These are phyloP conservation scores for Mycosphaerelloides madeirae DNA, from an alignment of 2,329 filamentous ascomycete species.

Conservation along the genomic window DNA sequence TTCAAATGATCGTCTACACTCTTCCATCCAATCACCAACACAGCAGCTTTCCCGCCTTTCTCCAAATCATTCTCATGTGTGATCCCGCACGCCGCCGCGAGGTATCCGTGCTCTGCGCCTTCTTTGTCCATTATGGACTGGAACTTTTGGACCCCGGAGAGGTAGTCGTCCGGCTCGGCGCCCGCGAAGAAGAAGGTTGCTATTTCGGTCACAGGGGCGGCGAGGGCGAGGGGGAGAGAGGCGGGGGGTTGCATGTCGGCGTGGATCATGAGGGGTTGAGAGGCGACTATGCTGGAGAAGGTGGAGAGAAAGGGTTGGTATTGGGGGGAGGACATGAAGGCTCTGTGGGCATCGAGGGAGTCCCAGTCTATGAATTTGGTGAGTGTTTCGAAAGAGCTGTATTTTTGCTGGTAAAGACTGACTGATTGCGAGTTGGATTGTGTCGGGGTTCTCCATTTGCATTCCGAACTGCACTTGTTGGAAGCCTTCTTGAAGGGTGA, in stretches of 20 bases:
- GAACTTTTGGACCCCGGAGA: conserved; percentile 38
- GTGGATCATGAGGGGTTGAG: conserved; percentile 32
- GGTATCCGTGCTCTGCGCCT: conserved; percentile 28
- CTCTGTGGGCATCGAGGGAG: conserved; percentile 34
- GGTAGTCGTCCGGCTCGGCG: conserved; percentile 27
- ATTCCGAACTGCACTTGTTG: conserved; percentile 35
- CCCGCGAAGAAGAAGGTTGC: conserved; percentile 41
- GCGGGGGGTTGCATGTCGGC: conserved; percentile 27
- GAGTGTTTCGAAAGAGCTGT: background rate
- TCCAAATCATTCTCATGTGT: conserved; percentile 26
- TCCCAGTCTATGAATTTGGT: conserved; percentile 40
- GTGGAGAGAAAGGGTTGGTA: conserved; percentile 38
- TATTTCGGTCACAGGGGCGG: conserved; percentile 49
- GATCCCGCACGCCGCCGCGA: conserved; percentile 19
- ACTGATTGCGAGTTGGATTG: conserved; percentile 40
- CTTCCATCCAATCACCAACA: conserved; percentile 50
- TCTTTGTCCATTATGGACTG: conserved; percentile 25
- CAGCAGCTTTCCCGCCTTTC: conserved; percentile 35
- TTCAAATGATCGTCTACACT: conserved; percentile 47
- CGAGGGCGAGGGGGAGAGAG: conserved; percentile 21
- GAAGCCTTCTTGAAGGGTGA: conserved; percentile 36
- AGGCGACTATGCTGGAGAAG: conserved; percentile 29
- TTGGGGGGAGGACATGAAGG: conserved; percentile 35
- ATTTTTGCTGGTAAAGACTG: no score
- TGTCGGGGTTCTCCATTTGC: conserved; percentile 37